Percentiles rank a stretch among this genome's conserved stretches.
These are phyloP conservation scores for Cudoniella acicularis DNA, from an alignment of 495 filamentous ascomycete species.

Conservation along the genomic window DNA sequence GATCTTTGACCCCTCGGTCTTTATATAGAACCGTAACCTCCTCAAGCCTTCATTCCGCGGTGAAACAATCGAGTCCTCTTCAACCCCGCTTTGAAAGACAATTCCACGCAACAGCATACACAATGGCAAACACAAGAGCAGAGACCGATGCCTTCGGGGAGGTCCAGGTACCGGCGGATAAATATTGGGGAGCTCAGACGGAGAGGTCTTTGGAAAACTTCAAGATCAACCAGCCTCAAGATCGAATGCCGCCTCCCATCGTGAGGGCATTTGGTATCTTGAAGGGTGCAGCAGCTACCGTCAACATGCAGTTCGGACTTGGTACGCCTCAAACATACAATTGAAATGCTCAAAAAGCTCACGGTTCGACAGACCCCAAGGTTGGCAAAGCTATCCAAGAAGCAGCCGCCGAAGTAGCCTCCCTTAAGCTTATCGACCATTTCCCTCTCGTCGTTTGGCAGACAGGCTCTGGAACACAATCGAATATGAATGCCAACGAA, in stretches of 20 bases:
- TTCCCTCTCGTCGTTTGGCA: slow-evolving; percentile 98
- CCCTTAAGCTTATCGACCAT: slow-evolving; percentile 92
- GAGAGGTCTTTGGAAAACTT: slow-evolving; percentile 96
- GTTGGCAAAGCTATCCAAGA: slow-evolving; percentile 91
- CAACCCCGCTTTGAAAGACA: slow-evolving; percentile 30
- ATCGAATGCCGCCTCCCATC: slow-evolving; percentile 94
- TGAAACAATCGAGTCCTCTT: slow-evolving; percentile 3
- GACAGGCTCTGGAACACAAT: slow-evolving; percentile 96
- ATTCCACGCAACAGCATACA: slow-evolving; percentile 45
- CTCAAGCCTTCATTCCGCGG: background rate
- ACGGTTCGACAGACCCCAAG: slow-evolving; percentile 65
- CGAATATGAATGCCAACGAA: slow-evolving; percentile 99
- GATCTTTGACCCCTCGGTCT: slow-evolving; percentile 3
- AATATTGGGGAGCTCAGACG: slow-evolving; percentile 99
- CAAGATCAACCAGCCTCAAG: slow-evolving; percentile 97
- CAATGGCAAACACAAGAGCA: slow-evolving; percentile 61
- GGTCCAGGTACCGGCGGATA: slow-evolving; percentile 85
- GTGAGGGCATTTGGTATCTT: slow-evolving; percentile 93
- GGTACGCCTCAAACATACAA: slow-evolving; percentile 51
- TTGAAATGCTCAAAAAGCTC: slow-evolving; percentile 13
- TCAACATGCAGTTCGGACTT: slow-evolving; percentile 94
- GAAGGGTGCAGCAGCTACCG: slow-evolving; percentile 92
- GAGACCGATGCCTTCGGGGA: slow-evolving; percentile 98
- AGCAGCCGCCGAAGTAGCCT: slow-evolving; percentile 89
- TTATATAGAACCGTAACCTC: slow-evolving; percentile 3